Conservation (phyloP, 2,329 filamentous ascomycete genomes). For the Allantophomopsis cytisporea region DNA sequence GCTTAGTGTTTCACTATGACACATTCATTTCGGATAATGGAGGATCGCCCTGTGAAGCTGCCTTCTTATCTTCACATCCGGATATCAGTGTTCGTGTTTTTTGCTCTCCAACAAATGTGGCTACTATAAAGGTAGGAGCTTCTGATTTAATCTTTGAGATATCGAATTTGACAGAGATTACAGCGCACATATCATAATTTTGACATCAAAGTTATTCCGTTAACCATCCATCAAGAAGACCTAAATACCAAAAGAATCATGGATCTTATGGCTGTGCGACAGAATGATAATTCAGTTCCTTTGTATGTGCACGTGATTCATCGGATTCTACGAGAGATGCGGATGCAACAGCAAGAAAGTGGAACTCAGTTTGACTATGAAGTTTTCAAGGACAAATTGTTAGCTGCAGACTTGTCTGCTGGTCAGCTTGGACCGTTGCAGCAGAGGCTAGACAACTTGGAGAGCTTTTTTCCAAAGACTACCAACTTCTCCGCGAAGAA, state of each 20-base stretch:
- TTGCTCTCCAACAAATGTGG: conserved; percentile 32
- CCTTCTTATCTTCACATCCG: conserved; percentile 35
- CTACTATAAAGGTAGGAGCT: conserved; percentile 19
- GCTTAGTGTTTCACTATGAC: conserved; percentile 42
- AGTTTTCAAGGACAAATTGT: conserved; percentile 21
- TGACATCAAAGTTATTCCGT: conserved; percentile 26
- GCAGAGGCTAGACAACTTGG: conserved; percentile 45
- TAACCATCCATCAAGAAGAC: conserved; percentile 31
- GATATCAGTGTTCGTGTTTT: conserved; percentile 33
- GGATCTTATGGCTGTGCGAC: conserved; percentile 36
- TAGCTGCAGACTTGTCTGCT: conserved; percentile 25
- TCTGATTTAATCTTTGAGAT: too few relatives aligned
- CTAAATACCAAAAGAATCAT: conserved; percentile 38
- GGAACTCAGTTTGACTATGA: conserved; percentile 27
- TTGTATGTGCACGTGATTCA: conserved; percentile 35
- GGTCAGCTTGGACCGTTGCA: conserved; percentile 40
- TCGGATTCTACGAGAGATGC: conserved; percentile 36
- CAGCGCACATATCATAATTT: conserved; percentile 23
- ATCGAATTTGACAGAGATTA: too few relatives aligned
- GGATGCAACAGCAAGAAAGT: conserved; percentile 20
- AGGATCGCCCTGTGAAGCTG: conserved; percentile 34
- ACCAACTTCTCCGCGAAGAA: too few relatives aligned
- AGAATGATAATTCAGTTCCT: conserved; percentile 23
- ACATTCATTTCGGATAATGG: conserved; percentile 23
- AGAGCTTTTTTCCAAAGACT: too few relatives aligned